Evolutionary conservation across 805 yeast species (phyloP).

Genomic region (Yamadazyma akitaensis): DNA sequence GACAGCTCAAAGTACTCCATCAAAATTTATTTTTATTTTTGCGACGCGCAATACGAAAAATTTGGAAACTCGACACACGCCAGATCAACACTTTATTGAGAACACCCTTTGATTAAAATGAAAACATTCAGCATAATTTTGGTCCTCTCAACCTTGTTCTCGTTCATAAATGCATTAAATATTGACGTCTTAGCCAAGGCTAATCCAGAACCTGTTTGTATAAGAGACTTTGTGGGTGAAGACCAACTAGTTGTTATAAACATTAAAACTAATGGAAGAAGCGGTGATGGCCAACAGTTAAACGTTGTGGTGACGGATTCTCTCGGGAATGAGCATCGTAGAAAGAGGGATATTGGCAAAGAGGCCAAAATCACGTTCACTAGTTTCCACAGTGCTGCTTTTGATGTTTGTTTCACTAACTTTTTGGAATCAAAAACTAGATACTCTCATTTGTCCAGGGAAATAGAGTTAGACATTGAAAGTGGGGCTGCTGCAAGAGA

Average conservation of each 20-base stretch:
- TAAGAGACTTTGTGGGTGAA: conserved; percentile 85
- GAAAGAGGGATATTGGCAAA: conserved; percentile 74
- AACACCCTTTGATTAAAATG: conserved; percentile 5
- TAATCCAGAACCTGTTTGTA: conserved; percentile 64
- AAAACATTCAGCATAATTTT: conserved; percentile 3
- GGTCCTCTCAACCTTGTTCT: conserved; percentile 16
- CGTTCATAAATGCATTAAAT: conserved; percentile 40
- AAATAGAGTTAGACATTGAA: conserved; percentile 86
- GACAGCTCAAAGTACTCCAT: conserved; percentile 3
- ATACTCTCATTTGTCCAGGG: conserved; percentile 52
- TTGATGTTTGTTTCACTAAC: conserved; percentile 91
- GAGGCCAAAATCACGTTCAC: conserved; percentile 76
- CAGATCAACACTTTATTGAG: conserved; percentile 5
- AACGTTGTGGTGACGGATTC: conserved; percentile 68
- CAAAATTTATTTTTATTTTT: conserved; percentile 1
- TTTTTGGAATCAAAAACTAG: conserved; percentile 30
- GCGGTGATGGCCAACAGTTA: conserved; percentile 85
- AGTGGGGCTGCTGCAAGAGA: conserved; percentile 97
- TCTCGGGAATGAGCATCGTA: conserved; percentile 76
- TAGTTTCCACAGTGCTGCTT: conserved; percentile 74
- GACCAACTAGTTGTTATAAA: conserved; percentile 87
- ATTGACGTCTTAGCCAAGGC: conserved; percentile 51
- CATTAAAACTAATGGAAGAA: conserved; percentile 66
- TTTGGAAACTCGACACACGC: conserved; percentile 8
- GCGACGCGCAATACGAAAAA: conserved; percentile 13